These are phyloP conservation scores for Penicillium sp. DNA, from an alignment of 2,329 filamentous ascomycete genomes.

Conservation along the genomic window DNA sequence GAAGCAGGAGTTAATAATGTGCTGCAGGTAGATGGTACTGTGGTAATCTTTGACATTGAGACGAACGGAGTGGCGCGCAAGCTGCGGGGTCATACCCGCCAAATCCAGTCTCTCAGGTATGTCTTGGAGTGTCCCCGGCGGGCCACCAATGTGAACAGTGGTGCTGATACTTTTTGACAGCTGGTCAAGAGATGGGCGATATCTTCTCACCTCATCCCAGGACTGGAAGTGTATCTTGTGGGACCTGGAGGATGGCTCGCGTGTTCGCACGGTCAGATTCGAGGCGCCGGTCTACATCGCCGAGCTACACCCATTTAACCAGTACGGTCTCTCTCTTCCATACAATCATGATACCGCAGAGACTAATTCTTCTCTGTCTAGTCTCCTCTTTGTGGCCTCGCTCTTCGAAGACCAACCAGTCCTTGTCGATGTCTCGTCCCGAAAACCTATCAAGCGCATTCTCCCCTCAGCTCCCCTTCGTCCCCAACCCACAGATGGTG, in stretches of 20 bases:
- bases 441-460: conserved; percentile 69
- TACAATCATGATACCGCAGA: neutral
- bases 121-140: neutral
- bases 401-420: conserved; percentile 91
- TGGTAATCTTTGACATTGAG: conserved; percentile 95
- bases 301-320: conserved; percentile 87
- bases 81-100: conserved; percentile 85
- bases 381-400: conserved; percentile 81
- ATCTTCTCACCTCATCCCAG: conserved; percentile 87
- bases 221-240: conserved; percentile 96
- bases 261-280: conserved; percentile 83
- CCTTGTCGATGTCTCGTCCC: conserved; percentile 74
- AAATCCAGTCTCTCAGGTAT: conserved; percentile 80
- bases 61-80: conserved; percentile 96
- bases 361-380: conserved; percentile 36
- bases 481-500: conserved; percentile 61
- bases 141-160: neutral
- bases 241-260: conserved; percentile 74
- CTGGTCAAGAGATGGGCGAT: conserved; percentile 90
- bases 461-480: conserved; percentile 81
- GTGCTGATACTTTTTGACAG: conserved; percentile 38
- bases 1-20: conserved; percentile 10
- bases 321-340: conserved; percentile 55
- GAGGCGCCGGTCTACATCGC: conserved; percentile 93
- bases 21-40: conserved; percentile 73